phyloP scores from a whole-genome alignment of 768 basidiomycete genomes.

The Mycena kentingensis region DNA sequence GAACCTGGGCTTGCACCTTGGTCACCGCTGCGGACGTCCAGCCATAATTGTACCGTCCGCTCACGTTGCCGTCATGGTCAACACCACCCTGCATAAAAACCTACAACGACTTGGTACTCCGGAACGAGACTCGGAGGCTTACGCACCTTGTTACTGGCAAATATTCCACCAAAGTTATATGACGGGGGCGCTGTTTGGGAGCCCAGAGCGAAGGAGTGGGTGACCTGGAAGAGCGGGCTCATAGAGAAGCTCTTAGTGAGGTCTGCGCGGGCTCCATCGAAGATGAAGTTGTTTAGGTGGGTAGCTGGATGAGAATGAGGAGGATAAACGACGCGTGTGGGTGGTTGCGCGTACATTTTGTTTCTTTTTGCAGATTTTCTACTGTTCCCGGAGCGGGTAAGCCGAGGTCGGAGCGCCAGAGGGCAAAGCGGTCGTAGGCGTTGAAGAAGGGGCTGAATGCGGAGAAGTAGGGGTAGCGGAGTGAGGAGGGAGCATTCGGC shows the following conservation, averaged over 20 bases:
- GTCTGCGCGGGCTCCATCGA: slow-evolving; percentile 97
- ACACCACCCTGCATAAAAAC: slow-evolving; percentile 90
- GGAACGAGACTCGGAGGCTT: not conserved
- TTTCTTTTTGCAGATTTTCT: slow-evolving; percentile 92
- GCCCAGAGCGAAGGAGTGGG: slow-evolving; percentile 91
- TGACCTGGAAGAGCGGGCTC: slow-evolving; percentile 97
- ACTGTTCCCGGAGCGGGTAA: slow-evolving; percentile 90
- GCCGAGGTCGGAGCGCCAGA: slow-evolving; percentile 80
- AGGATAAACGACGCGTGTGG: not conserved
- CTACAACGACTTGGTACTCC: slow-evolving; percentile 43
- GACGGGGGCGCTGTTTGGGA: slow-evolving; percentile 81
- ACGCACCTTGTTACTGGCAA: slow-evolving; percentile 77
- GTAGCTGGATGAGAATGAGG: slow-evolving; percentile 57
- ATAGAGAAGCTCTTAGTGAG: slow-evolving; percentile 90
- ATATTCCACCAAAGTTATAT: slow-evolving; percentile 95
- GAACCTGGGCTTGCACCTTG: slow-evolving; percentile 87
- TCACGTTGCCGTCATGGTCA: slow-evolving; percentile 91
- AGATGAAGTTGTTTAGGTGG: slow-evolving; percentile 90
- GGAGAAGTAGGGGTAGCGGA: slow-evolving; percentile 40
- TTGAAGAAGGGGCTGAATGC: slow-evolving; percentile 62
- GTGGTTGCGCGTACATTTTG: slow-evolving; percentile 64
- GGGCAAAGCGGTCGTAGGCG: slow-evolving; percentile 70
- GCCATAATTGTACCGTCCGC: slow-evolving; percentile 84
- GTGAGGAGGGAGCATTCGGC: slow-evolving; percentile 36
- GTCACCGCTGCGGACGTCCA: slow-evolving; percentile 79